Base-by-base conservation (phyloP, 116 monocot genomes). In the Posidonia oceanica region DNA sequence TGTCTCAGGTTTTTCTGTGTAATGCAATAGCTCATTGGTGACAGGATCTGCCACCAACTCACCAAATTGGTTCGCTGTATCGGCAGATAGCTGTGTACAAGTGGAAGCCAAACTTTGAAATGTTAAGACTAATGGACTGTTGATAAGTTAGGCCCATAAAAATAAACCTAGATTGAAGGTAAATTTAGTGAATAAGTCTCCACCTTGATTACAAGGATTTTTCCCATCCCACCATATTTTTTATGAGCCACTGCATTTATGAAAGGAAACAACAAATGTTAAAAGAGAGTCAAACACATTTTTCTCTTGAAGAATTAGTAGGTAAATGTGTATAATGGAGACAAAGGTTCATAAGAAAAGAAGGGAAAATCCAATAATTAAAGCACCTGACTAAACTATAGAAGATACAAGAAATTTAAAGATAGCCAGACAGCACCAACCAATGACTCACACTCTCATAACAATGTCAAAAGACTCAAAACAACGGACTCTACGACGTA, bases 1-100 rank as follows among this genome's bases (percentile, higher is more conserved):
- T 61, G 92, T 97, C 64, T 97, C 92, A 59, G 97, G 92, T 67
- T 97, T 97, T 82, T 97, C 97, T 8, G 92, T 88, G 57, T 97
- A 97, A 56, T 97, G 97, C 53, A 92, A 69, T 23, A 91, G 78
- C 74, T 91, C 97, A 63, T 89, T 87, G 62, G 91, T 89, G 3
- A 67, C 63, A 61, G 81, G 84, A 77, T 97, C 97, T 58, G 89
- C 91, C 65, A 97, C 97, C 48, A 97, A 80, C 77, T 91, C 97
- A 64, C 97, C 97, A 87, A 91, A 97, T 68, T 91, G 83, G 62
- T 76, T 85, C 36, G 97, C 92, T 60, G 83, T 85, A 75, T 96
- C 91, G 67, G 83, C 89, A 59, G 89, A 86, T 29, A 97, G 92
- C 97, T 97, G 36, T 21, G 20, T n/a, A 38, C 48, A 72, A 67